Base-by-base conservation (phyloP, 805 yeast species). In the Soucietia sequanensis region DNA sequence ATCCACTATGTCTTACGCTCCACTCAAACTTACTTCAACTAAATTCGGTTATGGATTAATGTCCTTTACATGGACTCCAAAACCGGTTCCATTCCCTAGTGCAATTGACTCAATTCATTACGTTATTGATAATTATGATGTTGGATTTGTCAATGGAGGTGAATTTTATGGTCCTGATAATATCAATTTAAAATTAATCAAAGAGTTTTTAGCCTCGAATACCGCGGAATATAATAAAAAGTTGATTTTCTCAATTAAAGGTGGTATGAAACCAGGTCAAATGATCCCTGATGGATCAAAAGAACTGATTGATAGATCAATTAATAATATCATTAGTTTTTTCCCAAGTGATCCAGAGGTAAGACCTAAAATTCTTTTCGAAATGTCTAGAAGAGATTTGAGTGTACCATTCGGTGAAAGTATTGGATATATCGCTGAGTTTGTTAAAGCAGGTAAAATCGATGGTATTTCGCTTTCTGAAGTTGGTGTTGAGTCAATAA, bases 381-480 rank as follows among this genome's bases (percentile, higher is more conserved):
- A 84, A 51, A 72, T 78, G 23, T 87, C 95, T 3, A 77, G 96
- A 56, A 65, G 84, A 23, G 90, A 82, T 48, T 59, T 58, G 3
- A 60, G 50, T 1, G 71, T 69, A n/a, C 78, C 86, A 0, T 62
- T 78, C 37, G 87, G 78, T 35, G 78, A 80, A 13, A 70, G 81
- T 0, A 68, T 85, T 29, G 62, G 64, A 17, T 73, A 73, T 30
- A 62, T 88, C 41, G 71, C 72, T 38, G 79, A 77, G 37, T 72
- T 68, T 37, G 75, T 84, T 33, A 76, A 81, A 37, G 58, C 65
- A 7, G 95, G 95, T 13, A 68, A 63, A 27, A 71, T 88, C 46
- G 80, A 79, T 33, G 89, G 84, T 15, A 71, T 83, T 34, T 81
- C 95, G 1, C 62, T 89, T 30, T 78, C 88, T 33, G 96, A 89